phyloP scores from a whole-genome alignment of 2,329 filamentous ascomycete species.

The Biscogniauxia marginata region DNA sequence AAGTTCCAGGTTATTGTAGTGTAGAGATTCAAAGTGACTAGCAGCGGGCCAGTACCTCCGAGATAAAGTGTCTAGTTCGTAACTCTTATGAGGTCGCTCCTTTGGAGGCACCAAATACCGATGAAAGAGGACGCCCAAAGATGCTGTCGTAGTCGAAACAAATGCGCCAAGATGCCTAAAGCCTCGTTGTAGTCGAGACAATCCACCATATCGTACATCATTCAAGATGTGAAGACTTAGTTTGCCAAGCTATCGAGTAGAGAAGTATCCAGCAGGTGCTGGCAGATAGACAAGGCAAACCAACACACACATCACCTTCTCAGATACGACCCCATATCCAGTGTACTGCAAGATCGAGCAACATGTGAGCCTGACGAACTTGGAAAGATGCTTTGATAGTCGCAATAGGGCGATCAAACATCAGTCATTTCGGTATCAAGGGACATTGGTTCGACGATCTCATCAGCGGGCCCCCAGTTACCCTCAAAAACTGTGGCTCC shows the following conservation, averaged over 20 bases:
- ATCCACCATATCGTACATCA: slow-evolving; percentile 18
- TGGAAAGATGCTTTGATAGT: slow-evolving; percentile 19
- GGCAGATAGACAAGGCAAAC: slow-evolving; percentile 26
- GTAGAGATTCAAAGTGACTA: background rate
- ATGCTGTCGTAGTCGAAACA: slow-evolving; percentile 7
- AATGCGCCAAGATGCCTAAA: slow-evolving; percentile 11
- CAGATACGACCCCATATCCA: slow-evolving; percentile 31
- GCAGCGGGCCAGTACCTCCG: background rate
- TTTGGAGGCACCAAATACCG: slow-evolving; percentile 1
- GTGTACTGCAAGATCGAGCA: slow-evolving; percentile 30
- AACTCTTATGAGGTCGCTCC: background rate
- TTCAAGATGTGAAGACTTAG: slow-evolving; percentile 18
- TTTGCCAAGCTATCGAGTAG: slow-evolving; percentile 15
- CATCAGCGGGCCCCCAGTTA: slow-evolving; percentile 81
- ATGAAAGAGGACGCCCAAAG: slow-evolving; percentile 13
- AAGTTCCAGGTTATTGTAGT: background rate
- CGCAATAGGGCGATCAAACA: slow-evolving; percentile 39
- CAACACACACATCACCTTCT: slow-evolving; percentile 22
- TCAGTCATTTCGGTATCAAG: slow-evolving; percentile 60
- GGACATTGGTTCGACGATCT: slow-evolving; percentile 38
- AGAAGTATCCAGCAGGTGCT: slow-evolving; percentile 32
- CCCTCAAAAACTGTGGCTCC: slow-evolving; percentile 96
- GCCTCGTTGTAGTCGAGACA: slow-evolving; percentile 11
- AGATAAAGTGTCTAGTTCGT: background rate
- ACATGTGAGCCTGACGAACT: slow-evolving; percentile 22